Evolutionary conservation across 2,329 filamentous ascomycete species (phyloP).

Genomic region (Clonostachys byssicola): DNA sequence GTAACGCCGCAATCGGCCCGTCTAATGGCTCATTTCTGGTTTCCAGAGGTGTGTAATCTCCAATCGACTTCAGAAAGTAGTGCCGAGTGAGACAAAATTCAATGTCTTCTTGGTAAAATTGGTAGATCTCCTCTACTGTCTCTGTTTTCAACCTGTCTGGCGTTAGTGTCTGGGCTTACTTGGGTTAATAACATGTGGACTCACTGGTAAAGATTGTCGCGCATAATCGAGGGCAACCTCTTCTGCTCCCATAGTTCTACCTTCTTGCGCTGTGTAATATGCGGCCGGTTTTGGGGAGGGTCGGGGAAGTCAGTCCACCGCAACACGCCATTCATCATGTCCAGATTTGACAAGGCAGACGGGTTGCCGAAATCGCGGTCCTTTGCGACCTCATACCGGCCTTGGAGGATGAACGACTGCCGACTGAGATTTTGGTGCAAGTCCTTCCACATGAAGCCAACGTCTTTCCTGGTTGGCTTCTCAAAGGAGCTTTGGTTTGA

Average conservation of each 20-base stretch:
- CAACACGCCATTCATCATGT: constrained; percentile 40
- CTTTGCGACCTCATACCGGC: constrained; percentile 51
- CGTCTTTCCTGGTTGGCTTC: constrained; percentile 30
- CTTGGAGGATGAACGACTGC: constrained; percentile 53
- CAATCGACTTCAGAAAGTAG: constrained; percentile 30
- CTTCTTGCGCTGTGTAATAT: constrained; percentile 48
- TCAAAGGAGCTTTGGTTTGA: constrained; percentile 31
- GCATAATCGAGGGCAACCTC: constrained; percentile 40
- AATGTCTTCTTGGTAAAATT: constrained; percentile 48
- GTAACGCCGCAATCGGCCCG: constrained; percentile 23
- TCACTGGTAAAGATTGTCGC: constrained; percentile 49
- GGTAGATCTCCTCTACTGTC: constrained; percentile 46
- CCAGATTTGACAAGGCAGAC: constrained; percentile 27
- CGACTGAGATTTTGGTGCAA: constrained; percentile 49
- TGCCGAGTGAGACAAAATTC: constrained; percentile 49
- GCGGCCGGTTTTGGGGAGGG: constrained; percentile 39
- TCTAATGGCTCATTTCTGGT: constrained; percentile 4
- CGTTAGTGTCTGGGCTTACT: background rate
- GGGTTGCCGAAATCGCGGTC: constrained; percentile 1
- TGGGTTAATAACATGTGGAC: constrained; percentile 5
- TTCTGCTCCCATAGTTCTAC: constrained; percentile 51
- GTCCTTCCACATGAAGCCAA: constrained; percentile 41
- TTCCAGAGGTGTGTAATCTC: constrained; percentile 24
- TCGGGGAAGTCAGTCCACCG: constrained; percentile 60
- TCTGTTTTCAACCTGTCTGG: constrained; percentile 44